phyloP scores from a whole-genome alignment of 2,329 filamentous ascomycete genomes.

The Fusarium sp. region DNA sequence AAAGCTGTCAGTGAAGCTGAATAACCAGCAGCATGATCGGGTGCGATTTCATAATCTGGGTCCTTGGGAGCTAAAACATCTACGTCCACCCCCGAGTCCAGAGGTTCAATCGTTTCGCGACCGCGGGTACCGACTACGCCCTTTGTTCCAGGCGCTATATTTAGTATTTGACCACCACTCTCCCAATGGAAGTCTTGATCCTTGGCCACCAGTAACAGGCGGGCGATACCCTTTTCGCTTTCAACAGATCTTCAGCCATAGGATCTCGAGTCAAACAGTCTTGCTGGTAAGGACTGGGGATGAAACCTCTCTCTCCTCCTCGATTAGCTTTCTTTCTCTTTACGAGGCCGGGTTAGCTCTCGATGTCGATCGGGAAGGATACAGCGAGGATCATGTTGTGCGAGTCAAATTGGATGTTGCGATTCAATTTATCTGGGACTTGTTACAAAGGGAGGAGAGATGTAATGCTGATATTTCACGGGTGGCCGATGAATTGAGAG shows the following conservation, averaged over 20 bases:
- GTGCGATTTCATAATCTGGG: background rate
- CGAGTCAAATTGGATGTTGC: background rate
- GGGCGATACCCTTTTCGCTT: background rate
- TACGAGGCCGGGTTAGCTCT: background rate
- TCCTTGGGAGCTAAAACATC: too few species aligned
- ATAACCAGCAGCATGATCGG: background rate
- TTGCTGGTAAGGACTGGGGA: background rate
- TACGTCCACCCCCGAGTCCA: background rate
- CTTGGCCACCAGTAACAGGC: background rate
- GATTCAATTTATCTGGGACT: background rate
- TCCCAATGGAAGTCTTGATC: background rate
- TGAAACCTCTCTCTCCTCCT: background rate
- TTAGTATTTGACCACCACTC: background rate
- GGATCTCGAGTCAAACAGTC: background rate
- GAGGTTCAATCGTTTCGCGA: background rate
- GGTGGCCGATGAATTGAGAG: background rate
- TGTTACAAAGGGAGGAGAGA: accelerated
- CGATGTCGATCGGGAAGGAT: background rate
- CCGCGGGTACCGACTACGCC: background rate
- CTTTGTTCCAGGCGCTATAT: background rate
- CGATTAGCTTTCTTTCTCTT: background rate
- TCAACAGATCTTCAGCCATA: background rate
- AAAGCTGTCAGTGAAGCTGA: too few species aligned
- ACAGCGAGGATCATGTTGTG: background rate
- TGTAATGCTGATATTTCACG: accelerated